Percentiles rank a stretch among this genome's conserved stretches.
These are phyloP conservation scores for Plasmodium inui DNA, from an alignment of 169 alveolate genomes.

Conservation along the genomic window DNA sequence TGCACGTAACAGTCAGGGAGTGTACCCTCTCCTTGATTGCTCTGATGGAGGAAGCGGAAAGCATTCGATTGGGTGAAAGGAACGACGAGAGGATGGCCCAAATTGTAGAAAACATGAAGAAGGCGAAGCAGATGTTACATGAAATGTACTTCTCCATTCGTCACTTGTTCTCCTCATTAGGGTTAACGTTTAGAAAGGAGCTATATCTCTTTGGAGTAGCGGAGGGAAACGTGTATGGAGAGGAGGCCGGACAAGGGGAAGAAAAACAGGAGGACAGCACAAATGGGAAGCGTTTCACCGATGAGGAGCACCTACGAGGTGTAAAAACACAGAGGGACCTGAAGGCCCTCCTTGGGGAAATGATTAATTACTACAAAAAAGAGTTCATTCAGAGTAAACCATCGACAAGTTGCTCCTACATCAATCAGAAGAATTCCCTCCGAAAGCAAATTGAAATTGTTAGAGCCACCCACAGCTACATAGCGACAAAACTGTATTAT, in stretches of 20 bases:
- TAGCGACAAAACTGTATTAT: constrained; percentile 13
- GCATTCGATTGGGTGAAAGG: neutral
- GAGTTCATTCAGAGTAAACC: constrained; percentile 1
- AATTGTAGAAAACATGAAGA: neutral
- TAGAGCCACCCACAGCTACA: neutral
- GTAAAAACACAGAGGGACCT: constrained; percentile 13
- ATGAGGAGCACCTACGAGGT: neutral
- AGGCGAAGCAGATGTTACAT: neutral
- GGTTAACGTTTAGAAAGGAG: constrained; percentile 12
- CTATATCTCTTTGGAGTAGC: constrained; percentile 5
- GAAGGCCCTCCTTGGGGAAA: neutral
- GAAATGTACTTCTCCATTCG: neutral
- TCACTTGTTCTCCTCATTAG: constrained; percentile 12
- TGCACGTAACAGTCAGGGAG: neutral
- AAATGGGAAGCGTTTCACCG: neutral
- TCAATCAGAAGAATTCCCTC: constrained; percentile 6
- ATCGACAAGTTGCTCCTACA: neutral
- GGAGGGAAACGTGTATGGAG: neutral
- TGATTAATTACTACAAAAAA: constrained; percentile 7
- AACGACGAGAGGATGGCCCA: neutral
- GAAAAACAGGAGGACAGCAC: neutral
- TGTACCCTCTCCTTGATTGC: neutral
- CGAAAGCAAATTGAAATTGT: constrained; percentile 37
- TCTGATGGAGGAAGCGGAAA: constrained; percentile 4
- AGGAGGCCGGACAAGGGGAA: neutral